A percentile compares a stretch with the other conserved stretches of the same genome.
These are phyloP conservation scores for Massarina eburnea DNA, from an alignment of 2,329 filamentous ascomycete species.

Conservation along the genomic window DNA sequence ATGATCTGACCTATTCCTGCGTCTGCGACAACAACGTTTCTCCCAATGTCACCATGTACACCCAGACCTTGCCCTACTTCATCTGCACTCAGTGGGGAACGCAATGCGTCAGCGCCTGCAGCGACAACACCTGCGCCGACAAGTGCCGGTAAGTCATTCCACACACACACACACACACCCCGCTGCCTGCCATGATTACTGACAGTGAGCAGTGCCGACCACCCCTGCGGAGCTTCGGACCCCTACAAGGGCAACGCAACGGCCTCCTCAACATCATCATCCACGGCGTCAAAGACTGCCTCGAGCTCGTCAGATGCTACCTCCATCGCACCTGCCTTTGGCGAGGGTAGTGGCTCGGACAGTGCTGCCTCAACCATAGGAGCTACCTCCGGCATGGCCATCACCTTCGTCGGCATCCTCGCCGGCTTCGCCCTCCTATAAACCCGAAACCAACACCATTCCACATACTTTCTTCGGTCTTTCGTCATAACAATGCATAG, in stretches of 20 bases:
- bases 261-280: constrained; percentile 49
- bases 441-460: constrained; percentile 7
- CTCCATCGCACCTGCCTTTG: constrained; percentile 26
- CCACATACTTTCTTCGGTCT: constrained; percentile 2
- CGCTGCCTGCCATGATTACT: background rate
- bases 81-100: constrained; percentile 71
- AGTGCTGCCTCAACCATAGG: constrained; percentile 50
- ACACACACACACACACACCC: background rate
- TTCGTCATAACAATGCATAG: constrained; percentile 15
- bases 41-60: constrained; percentile 76
- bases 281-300: constrained; percentile 40
- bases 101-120: constrained; percentile 66
- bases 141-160: constrained; percentile 53
- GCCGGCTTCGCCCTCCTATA: constrained; percentile 57
- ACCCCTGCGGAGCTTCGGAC: constrained; percentile 72
- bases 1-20: constrained; percentile 68
- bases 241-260: constrained; percentile 63
- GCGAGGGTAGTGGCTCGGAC: constrained; percentile 27
- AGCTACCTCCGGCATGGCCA: constrained; percentile 58
- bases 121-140: constrained; percentile 60
- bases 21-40: constrained; percentile 66
- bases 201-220: constrained; percentile 47
- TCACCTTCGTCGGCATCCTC: constrained; percentile 58
- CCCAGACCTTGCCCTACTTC: constrained; percentile 76
- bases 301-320: constrained; percentile 15